A percentile compares a stretch with the other conserved stretches of the same genome.
Conservation (phyloP, 345 rosid species). For the Pistacia atlantica region DNA sequence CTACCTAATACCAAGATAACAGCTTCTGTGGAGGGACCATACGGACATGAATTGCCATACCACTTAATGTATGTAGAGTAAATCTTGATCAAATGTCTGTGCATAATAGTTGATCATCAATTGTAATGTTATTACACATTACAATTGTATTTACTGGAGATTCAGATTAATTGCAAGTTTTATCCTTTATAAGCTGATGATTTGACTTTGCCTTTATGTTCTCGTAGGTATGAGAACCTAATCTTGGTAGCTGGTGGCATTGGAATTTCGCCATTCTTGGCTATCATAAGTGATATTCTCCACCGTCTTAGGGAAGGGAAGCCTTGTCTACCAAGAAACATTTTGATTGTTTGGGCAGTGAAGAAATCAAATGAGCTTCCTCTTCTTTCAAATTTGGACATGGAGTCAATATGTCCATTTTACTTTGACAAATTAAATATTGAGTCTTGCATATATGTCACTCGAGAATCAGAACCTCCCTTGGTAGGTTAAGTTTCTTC, state of each 20-base stretch:
- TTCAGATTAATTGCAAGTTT: not conserved
- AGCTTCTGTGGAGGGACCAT: slow-evolving; percentile 89
- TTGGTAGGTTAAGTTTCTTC: slow-evolving; percentile 47
- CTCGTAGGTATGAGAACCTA: slow-evolving; percentile 74
- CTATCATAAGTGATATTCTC: slow-evolving; percentile 76
- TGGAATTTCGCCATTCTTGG: slow-evolving; percentile 88
- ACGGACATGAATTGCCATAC: slow-evolving; percentile 79
- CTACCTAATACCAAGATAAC: slow-evolving; percentile 43
- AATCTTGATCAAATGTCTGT: not conserved
- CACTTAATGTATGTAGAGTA: slow-evolving; percentile 60
- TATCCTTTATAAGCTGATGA: not conserved
- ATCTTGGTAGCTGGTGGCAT: slow-evolving; percentile 92
- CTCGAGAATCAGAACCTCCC: slow-evolving; percentile 70
- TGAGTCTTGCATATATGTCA: slow-evolving; percentile 60
- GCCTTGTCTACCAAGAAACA: slow-evolving; percentile 65
- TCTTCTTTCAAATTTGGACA: slow-evolving; percentile 60
- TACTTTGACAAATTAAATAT: slow-evolving; percentile 55
- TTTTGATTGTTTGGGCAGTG: slow-evolving; percentile 81
- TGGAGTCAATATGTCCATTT: slow-evolving; percentile 63
- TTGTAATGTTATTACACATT: too few relatives aligned
- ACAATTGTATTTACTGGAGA: not conserved
- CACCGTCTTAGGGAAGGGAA: slow-evolving; percentile 66
- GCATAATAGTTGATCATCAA: not conserved
- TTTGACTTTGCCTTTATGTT: slow-evolving; percentile 8
- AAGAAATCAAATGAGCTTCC: slow-evolving; percentile 76